Evolutionary conservation across 2,329 filamentous ascomycete species (phyloP).

Genomic region (Aureobasidium zeae): DNA sequence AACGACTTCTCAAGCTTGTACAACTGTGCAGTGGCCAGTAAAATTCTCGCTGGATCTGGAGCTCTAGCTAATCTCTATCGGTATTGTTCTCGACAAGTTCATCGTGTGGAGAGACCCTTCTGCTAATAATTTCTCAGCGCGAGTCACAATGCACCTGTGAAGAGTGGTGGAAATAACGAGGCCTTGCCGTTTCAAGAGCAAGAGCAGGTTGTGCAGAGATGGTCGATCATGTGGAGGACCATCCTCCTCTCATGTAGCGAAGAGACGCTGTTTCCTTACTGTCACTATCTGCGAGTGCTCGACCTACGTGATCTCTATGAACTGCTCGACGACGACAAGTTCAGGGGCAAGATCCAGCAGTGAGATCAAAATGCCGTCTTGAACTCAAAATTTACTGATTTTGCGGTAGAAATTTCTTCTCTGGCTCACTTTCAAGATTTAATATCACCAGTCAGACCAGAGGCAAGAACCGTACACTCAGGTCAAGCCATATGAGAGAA

Average conservation of each 20-base stretch:
- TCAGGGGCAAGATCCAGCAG: constrained; percentile 46
- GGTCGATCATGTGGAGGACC: constrained; percentile 58
- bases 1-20: constrained; percentile 54
- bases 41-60: constrained; percentile 45
- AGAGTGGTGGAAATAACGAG: constrained; percentile 38
- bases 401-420: constrained; percentile 41
- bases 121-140: constrained; percentile 26
- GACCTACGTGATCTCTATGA: constrained; percentile 53
- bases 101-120: not conserved
- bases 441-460: constrained; percentile 24
- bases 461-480: not conserved
- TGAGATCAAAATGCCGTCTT: constrained; percentile 35
- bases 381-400: not conserved
- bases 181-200: constrained; percentile 34
- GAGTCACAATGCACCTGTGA: constrained; percentile 36
- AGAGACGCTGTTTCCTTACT: constrained; percentile 58
- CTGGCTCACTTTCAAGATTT: constrained; percentile 38
- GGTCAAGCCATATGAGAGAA: constrained; percentile 27
- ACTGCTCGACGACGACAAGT: constrained; percentile 51
- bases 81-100: constrained; percentile 32
- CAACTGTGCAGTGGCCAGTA: constrained; percentile 48
- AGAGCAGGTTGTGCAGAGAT: constrained; percentile 44
- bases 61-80: constrained; percentile 56
- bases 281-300: constrained; percentile 55
- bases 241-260: constrained; percentile 54